phyloP scores from a whole-genome alignment of 768 basidiomycete species.

The Xerocomellus intermedius region DNA sequence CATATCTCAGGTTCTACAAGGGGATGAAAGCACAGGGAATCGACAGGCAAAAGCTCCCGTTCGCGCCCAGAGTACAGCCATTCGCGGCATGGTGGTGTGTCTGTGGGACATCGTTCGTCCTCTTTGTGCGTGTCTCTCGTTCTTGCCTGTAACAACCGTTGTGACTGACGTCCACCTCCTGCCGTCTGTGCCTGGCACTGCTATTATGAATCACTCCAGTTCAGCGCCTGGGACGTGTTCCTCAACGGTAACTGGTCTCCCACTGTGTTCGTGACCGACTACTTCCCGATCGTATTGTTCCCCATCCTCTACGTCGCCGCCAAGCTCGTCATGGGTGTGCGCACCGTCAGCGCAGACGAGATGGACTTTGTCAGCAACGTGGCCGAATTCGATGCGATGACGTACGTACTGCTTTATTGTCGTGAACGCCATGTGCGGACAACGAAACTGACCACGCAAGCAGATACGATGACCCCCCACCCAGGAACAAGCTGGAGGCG shows the following conservation, averaged over 20 bases:
- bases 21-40: conserved; percentile 52
- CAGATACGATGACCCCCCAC: conserved; percentile 29
- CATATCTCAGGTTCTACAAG: conserved; percentile 45
- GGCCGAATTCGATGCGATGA: conserved; percentile 30
- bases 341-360: conserved; percentile 1
- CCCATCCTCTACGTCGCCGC: conserved; percentile 42
- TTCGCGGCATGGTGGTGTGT: conserved; percentile 39
- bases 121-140: conserved; percentile 33
- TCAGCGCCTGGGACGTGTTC: conserved; percentile 41
- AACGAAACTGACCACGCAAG: background rate
- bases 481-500: conserved; percentile 26
- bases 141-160: background rate
- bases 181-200: background rate
- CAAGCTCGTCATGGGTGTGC: conserved; percentile 16
- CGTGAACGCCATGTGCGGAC: too few species aligned
- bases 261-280: conserved; percentile 41
- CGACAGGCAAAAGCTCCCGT: conserved; percentile 47
- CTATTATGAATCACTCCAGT: conserved; percentile 19
- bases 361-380: conserved; percentile 30
- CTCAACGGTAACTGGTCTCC: conserved; percentile 36
- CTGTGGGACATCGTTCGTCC: conserved; percentile 23
- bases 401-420: conserved; percentile 6
- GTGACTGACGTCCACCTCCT: background rate
- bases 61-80: conserved; percentile 38
- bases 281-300: conserved; percentile 43